Conservation (phyloP, 2,329 filamentous ascomycete genomes). For the Venturia asperata region DNA sequence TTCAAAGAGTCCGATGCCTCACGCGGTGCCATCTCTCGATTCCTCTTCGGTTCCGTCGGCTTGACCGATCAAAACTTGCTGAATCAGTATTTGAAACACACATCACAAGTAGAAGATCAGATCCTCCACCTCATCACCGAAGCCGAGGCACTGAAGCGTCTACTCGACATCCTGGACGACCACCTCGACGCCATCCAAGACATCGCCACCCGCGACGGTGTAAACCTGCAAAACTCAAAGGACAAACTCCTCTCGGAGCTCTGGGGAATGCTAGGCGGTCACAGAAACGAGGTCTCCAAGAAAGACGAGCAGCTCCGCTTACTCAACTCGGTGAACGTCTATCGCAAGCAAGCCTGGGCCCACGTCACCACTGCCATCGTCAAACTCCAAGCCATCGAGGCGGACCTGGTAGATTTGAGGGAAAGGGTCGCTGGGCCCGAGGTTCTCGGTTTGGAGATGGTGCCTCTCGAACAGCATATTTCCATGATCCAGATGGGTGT, state of each 20-base stretch:
- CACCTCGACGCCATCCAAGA: constrained; percentile 63
- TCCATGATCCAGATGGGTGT: constrained; percentile 66
- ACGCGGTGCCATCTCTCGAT: constrained; percentile 34
- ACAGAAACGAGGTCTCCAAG: constrained; percentile 48
- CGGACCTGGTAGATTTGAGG: constrained; percentile 62
- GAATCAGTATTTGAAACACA: constrained; percentile 70
- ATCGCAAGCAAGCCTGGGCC: constrained; percentile 57
- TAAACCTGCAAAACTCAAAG: constrained; percentile 50
- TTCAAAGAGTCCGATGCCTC: constrained; percentile 42
- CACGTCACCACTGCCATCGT: constrained; percentile 65
- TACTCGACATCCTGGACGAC: constrained; percentile 62
- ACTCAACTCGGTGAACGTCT: constrained; percentile 57
- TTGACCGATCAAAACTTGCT: constrained; percentile 57
- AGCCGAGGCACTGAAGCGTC: constrained; percentile 58
- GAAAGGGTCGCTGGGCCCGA: constrained; percentile 64
- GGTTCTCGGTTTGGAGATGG: constrained; percentile 45
- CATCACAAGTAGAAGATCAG: constrained; percentile 60
- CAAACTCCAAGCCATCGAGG: constrained; percentile 66
- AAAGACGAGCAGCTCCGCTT: constrained; percentile 58
- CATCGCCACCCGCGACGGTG: constrained; percentile 58
- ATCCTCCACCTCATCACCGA: constrained; percentile 61
- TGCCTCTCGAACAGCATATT: constrained; percentile 67
- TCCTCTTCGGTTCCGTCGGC: constrained; percentile 44
- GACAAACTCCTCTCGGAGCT: constrained; percentile 62
- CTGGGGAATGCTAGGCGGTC: constrained; percentile 69